Percentiles rank a stretch among this genome's conserved stretches.
phyloP scores from a whole-genome alignment of 2,329 filamentous ascomycete species.

The Aspergillus quadricinctus region DNA sequence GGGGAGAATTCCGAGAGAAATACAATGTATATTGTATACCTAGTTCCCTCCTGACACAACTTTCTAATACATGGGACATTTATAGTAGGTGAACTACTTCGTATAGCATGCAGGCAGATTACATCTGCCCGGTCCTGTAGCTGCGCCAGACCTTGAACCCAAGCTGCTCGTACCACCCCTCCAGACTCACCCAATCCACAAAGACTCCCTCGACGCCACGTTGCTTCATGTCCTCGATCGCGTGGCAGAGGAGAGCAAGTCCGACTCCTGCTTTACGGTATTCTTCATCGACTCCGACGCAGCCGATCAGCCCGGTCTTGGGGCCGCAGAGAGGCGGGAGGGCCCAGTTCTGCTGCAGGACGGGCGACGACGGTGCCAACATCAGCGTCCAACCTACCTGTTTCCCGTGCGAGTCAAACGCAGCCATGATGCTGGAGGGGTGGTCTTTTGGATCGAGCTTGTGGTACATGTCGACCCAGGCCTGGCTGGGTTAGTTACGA shows the following conservation, averaged over 20 bases:
- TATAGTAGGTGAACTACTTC: neutral
- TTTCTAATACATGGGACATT: neutral
- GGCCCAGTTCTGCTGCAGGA: conserved; percentile 35
- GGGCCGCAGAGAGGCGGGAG: conserved; percentile 38
- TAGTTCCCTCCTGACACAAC: neutral
- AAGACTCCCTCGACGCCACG: conserved; percentile 41
- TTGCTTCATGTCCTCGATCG: conserved; percentile 41
- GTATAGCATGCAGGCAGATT: no score
- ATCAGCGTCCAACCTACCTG: conserved; percentile 47
- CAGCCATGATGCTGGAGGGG: conserved; percentile 41
- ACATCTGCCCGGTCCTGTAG: conserved; percentile 33
- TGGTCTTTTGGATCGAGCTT: conserved; percentile 31
- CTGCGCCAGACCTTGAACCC: conserved; percentile 39
- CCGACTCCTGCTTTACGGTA: conserved; percentile 39
- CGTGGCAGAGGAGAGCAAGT: conserved; percentile 40
- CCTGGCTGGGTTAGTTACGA: conserved; percentile 19
- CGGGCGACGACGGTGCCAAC: conserved; percentile 29
- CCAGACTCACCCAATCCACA: conserved; percentile 42
- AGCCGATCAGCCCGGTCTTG: conserved; percentile 43
- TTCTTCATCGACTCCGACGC: conserved; percentile 40
- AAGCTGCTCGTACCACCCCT: conserved; percentile 44
- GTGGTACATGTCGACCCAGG: conserved; percentile 41
- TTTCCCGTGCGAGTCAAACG: conserved; percentile 33
- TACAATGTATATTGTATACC: no score
- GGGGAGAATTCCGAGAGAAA: neutral